Percentiles rank a stretch among this genome's conserved stretches.
Evolutionary conservation across 257 asterid genomes (phyloP).

Genomic region (Scutellaria barbata): DNA sequence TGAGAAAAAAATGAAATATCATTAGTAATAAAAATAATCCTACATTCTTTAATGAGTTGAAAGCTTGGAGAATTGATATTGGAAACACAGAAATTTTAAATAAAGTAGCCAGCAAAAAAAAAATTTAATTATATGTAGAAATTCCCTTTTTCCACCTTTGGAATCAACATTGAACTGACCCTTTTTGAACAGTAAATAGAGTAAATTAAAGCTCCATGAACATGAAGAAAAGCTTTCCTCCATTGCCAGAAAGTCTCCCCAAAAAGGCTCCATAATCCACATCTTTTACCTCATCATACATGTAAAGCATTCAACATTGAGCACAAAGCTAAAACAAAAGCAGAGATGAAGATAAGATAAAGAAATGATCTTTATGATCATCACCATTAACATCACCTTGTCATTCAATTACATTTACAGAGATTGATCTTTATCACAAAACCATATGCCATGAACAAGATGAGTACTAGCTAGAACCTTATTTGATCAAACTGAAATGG

Average conservation of each 20-base stretch:
- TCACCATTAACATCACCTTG: constrained; percentile 1
- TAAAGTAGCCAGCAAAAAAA: too few species aligned
- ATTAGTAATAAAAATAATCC: too few species aligned
- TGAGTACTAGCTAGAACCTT: not conserved
- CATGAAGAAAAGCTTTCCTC: not conserved
- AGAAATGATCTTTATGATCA: not conserved
- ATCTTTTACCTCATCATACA: constrained; percentile 10
- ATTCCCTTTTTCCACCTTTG: too few species aligned
- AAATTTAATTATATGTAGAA: too few species aligned
- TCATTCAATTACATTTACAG: not conserved
- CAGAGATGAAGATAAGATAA: not conserved
- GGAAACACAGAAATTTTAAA: too few species aligned
- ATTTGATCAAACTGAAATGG: constrained; percentile 45
- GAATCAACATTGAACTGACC: too few species aligned
- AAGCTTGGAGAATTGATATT: too few species aligned
- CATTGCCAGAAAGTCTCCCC: not conserved
- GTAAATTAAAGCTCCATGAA: too few species aligned
- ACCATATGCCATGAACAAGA: too few species aligned
- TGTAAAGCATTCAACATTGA: constrained; percentile 23
- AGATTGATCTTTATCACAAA: not conserved
- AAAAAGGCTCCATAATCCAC: constrained; percentile 24
- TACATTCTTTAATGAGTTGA: too few species aligned
- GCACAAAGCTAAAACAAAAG: constrained; percentile 7
- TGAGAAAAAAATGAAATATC: too few species aligned
- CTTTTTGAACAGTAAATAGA: too few species aligned